Base-by-base conservation (phyloP, 257 asterid species). In the Agastache rugosa region DNA sequence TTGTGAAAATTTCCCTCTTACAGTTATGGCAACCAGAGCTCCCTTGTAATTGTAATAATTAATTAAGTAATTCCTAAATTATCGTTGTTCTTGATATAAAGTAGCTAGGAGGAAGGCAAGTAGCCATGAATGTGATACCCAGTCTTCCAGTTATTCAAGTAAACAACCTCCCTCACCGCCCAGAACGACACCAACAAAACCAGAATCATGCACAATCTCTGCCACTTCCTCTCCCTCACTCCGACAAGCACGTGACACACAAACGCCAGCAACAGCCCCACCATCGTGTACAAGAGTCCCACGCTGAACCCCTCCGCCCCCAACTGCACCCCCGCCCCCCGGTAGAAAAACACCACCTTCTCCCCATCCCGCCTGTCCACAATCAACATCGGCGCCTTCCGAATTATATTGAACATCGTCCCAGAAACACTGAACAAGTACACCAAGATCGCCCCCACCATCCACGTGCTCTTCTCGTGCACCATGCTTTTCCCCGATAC, bases 341-440 rank as follows among this genome's bases (percentile, higher is more conserved):
- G 74, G 76, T 92, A 88, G 62, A 92, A 90, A 81, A 85, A 84
- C 62, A 87, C 73, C 75, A 86, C 16, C 79, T 72, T 85, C 39
- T 74, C 79, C 1, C 90, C 86, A 20, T 86, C 86, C 69, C 86
- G 63, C 80, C 79, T 81, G 74, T 90, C 97, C 69, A 6, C 51
- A 73, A 86, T 11, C 74, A 85, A 82, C 96, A 92, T 72, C 1
- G 98, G 97, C 85, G 82, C 85, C 75, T 89, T 89, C 86, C 94
- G 70, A 11, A 93, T 93, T 61, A 93, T 86, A 16, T 85, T 93
- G 74, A 78, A 87, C 97, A 90, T 93, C 14, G 89, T 71, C 59
- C 98, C 98, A 0, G 97, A 82, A 11, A 93, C 94, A 23, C 98
- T 93, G 76, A 90, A 93, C 42, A 90, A 90, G 85, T 93, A 93